Percentiles rank a stretch among this genome's conserved stretches.
Evolutionary conservation across 129 eudicot species (phyloP).

Genomic region (Centaurea solstitialis): DNA sequence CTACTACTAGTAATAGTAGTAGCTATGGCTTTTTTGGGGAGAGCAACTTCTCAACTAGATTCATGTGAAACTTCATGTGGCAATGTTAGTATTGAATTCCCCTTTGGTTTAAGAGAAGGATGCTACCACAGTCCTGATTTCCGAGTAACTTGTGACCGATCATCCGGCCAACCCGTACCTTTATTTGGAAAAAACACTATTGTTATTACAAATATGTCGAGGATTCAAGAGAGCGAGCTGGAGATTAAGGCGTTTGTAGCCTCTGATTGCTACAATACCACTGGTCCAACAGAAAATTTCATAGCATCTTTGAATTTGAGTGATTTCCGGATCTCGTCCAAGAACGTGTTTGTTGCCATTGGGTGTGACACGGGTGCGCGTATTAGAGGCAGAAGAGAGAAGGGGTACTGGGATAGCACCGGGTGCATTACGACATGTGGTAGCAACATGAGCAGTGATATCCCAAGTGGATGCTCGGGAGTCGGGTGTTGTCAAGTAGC

Average conservation of each 20-base stretch:
- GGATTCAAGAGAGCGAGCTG: neutral
- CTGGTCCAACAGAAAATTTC: neutral
- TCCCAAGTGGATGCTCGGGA: constrained; percentile 32
- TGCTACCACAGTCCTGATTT: constrained; percentile 9
- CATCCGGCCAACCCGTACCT: neutral
- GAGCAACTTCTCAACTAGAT: constrained; percentile 8
- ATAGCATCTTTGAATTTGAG: neutral
- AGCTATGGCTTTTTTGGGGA: constrained; percentile 1
- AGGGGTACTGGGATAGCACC: neutral
- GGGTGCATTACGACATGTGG: constrained; percentile 27
- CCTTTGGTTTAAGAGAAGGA: constrained; percentile 19
- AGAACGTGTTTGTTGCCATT: constrained; percentile 25
- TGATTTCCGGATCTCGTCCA: neutral
- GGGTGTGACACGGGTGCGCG: constrained; percentile 22
- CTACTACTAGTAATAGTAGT: neutral
- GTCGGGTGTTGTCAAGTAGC: constrained; percentile 37
- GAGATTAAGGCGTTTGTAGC: neutral
- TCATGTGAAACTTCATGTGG: constrained; percentile 29
- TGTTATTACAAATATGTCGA: neutral
- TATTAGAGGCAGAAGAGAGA: neutral
- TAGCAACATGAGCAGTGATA: neutral
- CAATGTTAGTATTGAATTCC: constrained; percentile 4
- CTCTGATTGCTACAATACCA: constrained; percentile 8
- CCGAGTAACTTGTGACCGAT: constrained; percentile 11
- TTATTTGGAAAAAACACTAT: neutral